Base-by-base conservation (phyloP, 768 basidiomycete genomes). In the Pleurotus citrinopileatus region DNA sequence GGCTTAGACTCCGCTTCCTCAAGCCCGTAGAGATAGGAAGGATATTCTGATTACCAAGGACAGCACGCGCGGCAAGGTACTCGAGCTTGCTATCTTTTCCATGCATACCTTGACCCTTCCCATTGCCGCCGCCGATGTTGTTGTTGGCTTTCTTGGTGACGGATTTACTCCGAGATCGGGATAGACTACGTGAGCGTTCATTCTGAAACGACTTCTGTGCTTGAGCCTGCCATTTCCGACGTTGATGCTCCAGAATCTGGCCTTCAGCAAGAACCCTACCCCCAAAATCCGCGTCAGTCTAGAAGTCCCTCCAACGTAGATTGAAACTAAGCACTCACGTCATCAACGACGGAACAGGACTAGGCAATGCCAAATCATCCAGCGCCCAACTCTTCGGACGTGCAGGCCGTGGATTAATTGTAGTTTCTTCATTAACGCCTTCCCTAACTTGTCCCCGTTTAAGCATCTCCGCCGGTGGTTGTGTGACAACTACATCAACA, bases 191-290 rank as follows among this genome's bases (percentile, higher is more conserved):
- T 7, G 82, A 75, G 13, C 74, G 78, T 57, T 77, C 81, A 63
- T 89, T 89, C 48, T 82, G 82, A 56, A 88, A 78, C 4, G 88
- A 89, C 27, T 67, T 70, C 0, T 71, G 69, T 0, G 89, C 89
- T 57, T 86, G 79, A 2, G 67, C 63, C 59, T 86, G 81, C 89
- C 89, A 91, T 58, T 73, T 69, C 46, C 78, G 75, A 13, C 89
- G 83, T 56, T 91, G 80, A 46, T 72, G 73, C n/a, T 82, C 76
- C 9, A 91, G 74, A 42, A 71, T 71, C 51, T 80, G 71, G 9
- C 83, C 80, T 57, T 89, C 86, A 56, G 81, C 79, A 8, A 91
- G 70, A 20, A 90, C 88, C 60, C 89, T 91, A 17, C 17, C 7
- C 5, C 19, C 43, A 26, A 45, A 28, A 52, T 52, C 50, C 51